Percentiles rank a stretch among this genome's conserved stretches.
Conservation (phyloP, 768 basidiomycete genomes). For the Suillus brevipes region DNA sequence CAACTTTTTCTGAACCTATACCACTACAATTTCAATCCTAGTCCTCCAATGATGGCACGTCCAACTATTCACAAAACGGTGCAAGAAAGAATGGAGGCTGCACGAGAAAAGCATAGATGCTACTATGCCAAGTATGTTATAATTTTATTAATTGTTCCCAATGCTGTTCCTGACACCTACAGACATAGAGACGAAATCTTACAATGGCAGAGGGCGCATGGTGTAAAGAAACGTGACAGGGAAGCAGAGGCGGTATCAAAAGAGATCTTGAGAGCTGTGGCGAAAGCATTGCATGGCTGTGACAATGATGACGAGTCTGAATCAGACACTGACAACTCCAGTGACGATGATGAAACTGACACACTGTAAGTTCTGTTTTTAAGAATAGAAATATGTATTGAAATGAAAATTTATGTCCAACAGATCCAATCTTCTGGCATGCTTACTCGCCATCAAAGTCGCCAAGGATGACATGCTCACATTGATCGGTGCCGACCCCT, state of each 20-base stretch:
- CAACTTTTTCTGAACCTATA: not conserved
- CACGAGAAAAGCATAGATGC: not conserved
- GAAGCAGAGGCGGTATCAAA: not conserved
- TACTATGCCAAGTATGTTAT: not conserved
- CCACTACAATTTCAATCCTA: not conserved
- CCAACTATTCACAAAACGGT: not conserved
- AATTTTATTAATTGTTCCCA: not conserved
- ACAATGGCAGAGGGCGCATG: not conserved
- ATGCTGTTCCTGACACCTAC: not conserved
- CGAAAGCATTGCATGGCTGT: not conserved
- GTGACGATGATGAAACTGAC: not conserved
- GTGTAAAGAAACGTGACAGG: not conserved
- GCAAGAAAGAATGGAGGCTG: not conserved
- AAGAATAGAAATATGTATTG: not conserved
- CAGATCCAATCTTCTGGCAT: not conserved
- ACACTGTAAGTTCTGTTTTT: not conserved
- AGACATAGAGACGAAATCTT: not conserved
- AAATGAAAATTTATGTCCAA: not conserved
- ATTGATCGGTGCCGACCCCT: not conserved
- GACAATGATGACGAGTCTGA: not conserved
- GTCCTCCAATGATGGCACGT: not conserved
- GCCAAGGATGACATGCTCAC: not conserved
- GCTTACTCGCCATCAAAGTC: not conserved
- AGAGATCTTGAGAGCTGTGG: not conserved
- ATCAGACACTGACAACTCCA: not conserved